These are phyloP conservation scores for Cystobasidium ongulense DNA, from an alignment of 768 basidiomycete genomes.

Conservation along the genomic window DNA sequence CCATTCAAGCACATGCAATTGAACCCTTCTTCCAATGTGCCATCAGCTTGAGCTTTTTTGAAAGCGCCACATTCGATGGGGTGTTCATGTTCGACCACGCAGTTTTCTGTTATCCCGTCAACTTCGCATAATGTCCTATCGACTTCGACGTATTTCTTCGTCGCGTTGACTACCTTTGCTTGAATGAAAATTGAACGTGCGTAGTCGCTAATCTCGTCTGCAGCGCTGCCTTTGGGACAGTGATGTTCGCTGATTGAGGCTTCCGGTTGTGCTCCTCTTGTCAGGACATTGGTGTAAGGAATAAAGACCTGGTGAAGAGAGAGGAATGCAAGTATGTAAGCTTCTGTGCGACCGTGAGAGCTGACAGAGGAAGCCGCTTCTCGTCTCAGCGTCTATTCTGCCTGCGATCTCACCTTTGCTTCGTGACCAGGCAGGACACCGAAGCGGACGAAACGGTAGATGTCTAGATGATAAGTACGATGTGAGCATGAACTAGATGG, in stretches of 20 bases:
- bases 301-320: slow-evolving; percentile 33
- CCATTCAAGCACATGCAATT: slow-evolving; percentile 27
- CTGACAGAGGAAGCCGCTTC: not conserved
- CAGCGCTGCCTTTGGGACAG: not conserved
- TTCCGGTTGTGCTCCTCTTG: not conserved
- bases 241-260: not conserved
- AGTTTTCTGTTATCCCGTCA: slow-evolving; percentile 30
- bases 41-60: slow-evolving; percentile 20
- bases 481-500: not conserved
- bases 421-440: slow-evolving; percentile 40
- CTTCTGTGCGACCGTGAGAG: not conserved
- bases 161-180: slow-evolving; percentile 32
- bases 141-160: slow-evolving; percentile 36
- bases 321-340: not conserved
- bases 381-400: not conserved
- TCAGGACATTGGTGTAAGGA: slow-evolving; percentile 35
- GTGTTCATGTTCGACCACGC: slow-evolving; percentile 19
- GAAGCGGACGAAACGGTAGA: slow-evolving; percentile 40
- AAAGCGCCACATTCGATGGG: slow-evolving; percentile 10
- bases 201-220: not conserved
- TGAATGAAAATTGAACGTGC: slow-evolving; percentile 35
- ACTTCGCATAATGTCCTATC: slow-evolving; percentile 38
- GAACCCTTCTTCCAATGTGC: slow-evolving; percentile 24
- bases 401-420: slow-evolving; percentile 28
- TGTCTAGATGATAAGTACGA: slow-evolving; percentile 27